Evolutionary conservation across 495 filamentous ascomycete species (phyloP).

Genomic region (Talaromyces proteolyticus): DNA sequence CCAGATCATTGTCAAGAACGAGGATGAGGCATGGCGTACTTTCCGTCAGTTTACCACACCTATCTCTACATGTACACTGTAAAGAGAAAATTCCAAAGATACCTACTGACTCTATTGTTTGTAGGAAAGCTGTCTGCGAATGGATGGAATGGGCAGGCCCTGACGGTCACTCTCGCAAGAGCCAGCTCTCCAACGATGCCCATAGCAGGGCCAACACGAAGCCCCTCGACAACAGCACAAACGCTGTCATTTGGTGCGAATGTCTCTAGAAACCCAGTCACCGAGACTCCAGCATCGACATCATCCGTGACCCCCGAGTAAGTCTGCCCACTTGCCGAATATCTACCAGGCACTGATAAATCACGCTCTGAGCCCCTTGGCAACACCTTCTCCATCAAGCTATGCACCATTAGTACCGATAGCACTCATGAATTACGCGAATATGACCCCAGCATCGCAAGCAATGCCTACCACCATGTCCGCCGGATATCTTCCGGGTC

Average conservation of each 20-base stretch:
- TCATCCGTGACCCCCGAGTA: neutral
- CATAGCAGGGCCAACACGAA: conserved; percentile 39
- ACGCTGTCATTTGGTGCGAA: neutral
- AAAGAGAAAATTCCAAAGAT: neutral
- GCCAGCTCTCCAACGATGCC: conserved; percentile 37
- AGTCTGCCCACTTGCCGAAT: no score
- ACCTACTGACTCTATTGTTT: no score
- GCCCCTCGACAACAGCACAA: conserved; percentile 24
- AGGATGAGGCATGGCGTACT: conserved; percentile 43
- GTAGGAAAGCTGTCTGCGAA: conserved; percentile 36
- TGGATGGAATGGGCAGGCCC: conserved; percentile 40
- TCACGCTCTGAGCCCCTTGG: no score
- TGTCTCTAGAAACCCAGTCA: neutral
- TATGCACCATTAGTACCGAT: no score
- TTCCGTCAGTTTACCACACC: conserved; percentile 32
- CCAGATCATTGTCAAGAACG: conserved; percentile 44
- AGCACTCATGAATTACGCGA: no score
- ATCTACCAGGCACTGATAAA: no score
- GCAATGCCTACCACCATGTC: neutral
- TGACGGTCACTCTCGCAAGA: conserved; percentile 38
- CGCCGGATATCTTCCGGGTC: no score
- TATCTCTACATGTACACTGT: neutral
- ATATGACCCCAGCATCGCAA: no score
- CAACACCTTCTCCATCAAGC: no score
- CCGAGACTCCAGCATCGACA: neutral